Evolutionary conservation across 1,284 basidiomycete genomes (phyloP).

Genomic region (Ganoderma sinense): DNA sequence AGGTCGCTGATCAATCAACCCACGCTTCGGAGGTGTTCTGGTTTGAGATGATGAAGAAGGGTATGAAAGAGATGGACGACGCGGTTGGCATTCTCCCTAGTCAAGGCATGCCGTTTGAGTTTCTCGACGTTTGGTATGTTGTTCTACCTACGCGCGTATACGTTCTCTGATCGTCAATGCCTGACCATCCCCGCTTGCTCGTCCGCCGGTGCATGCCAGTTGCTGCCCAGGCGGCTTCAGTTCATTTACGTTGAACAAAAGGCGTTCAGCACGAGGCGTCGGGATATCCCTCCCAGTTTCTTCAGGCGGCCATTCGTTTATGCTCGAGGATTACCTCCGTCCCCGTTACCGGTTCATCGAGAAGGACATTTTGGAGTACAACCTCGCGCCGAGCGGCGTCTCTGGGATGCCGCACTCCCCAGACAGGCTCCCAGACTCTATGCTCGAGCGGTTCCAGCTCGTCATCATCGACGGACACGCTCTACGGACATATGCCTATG

Average conservation of each 20-base stretch:
- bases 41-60: constrained; percentile 30
- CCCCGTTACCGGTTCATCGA: constrained; percentile 32
- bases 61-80: constrained; percentile 35
- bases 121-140: constrained; percentile 39
- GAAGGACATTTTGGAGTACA: constrained; percentile 34
- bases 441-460: constrained; percentile 35
- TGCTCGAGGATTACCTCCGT: constrained; percentile 23
- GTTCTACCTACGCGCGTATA: no score
- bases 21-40: constrained; percentile 6
- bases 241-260: constrained; percentile 36
- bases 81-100: constrained; percentile 29
- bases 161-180: background rate
- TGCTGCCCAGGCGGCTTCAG: constrained; percentile 41
- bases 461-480: constrained; percentile 43
- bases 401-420: constrained; percentile 4
- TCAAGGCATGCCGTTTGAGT: constrained; percentile 26
- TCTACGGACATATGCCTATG: constrained; percentile 31
- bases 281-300: constrained; percentile 38
- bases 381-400: constrained; percentile 18
- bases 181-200: background rate
- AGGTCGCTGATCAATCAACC: constrained; percentile 1
- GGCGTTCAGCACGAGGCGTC: constrained; percentile 32
- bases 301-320: constrained; percentile 34
- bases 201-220: constrained; percentile 14
- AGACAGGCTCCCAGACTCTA: constrained; percentile 10